Evolutionary conservation across 1,284 basidiomycete species (phyloP).

Genomic region (Inonotus hispidus): DNA sequence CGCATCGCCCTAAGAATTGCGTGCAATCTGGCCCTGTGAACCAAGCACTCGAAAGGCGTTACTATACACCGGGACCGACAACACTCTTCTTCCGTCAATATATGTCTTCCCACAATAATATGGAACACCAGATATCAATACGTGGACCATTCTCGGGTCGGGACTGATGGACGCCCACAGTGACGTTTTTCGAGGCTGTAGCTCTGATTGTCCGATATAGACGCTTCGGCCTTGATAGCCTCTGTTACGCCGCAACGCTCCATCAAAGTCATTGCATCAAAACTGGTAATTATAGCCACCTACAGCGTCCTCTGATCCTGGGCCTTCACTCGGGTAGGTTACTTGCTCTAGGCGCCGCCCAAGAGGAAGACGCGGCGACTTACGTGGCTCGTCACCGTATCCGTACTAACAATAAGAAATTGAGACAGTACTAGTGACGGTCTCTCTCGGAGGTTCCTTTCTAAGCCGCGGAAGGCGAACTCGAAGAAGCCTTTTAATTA

Average conservation of each 20-base stretch:
- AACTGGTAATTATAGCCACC: not conserved
- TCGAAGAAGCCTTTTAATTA: too few relatives aligned
- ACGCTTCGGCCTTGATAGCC: not conserved
- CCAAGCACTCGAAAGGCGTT: not conserved
- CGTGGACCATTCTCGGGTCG: not conserved
- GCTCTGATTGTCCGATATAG: not conserved
- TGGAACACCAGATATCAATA: not conserved
- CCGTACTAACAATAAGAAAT: not conserved
- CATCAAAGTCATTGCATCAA: not conserved
- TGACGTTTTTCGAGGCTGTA: not conserved
- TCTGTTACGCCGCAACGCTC: not conserved
- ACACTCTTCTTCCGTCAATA: not conserved
- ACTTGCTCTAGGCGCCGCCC: too few relatives aligned
- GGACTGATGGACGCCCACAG: not conserved
- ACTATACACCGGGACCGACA: not conserved
- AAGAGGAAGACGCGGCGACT: too few relatives aligned
- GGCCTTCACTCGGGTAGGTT: not conserved
- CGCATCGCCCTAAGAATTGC: not conserved
- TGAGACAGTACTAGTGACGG: not conserved
- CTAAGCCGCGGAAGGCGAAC: not conserved
- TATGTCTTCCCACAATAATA: constrained; percentile 1
- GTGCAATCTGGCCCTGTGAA: not conserved
- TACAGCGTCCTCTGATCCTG: not conserved
- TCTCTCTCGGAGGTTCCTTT: not conserved
- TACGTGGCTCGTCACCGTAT: not conserved